These are phyloP conservation scores for Oryza glaberrima DNA, from an alignment of 176 grass and related monocot genomes.

Conservation along the genomic window DNA sequence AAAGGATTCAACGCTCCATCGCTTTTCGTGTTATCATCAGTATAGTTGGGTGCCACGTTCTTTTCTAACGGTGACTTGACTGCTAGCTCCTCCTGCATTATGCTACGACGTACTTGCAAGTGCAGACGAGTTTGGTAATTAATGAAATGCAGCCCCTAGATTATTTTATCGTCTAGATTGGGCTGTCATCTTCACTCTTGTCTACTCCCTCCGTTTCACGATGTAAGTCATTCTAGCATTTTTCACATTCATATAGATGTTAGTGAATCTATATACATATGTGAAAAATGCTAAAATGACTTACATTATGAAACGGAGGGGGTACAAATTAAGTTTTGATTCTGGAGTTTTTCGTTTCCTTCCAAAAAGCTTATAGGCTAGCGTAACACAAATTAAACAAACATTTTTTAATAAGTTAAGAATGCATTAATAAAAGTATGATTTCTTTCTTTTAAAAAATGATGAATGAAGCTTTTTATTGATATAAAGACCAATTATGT, in stretches of 20 bases:
- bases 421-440: not conserved
- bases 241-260: no score
- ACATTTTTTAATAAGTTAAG: not conserved
- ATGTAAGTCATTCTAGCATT: no score
- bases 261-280: no score
- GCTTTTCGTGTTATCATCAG: not conserved
- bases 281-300: no score
- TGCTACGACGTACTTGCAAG: not conserved
- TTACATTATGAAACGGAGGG: no score
- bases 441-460: no score
- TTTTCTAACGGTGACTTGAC: not conserved
- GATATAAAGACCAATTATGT: no score
- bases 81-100: not conserved
- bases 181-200: no score
- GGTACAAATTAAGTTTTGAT: not conserved
- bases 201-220: no score
- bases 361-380: not conserved
- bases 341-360: not conserved
- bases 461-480: no score
- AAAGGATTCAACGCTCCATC: conserved; percentile 5
- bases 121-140: not conserved
- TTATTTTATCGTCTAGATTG: not conserved
- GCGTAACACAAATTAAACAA: no score
- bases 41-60: conserved; percentile 34
- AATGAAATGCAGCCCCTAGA: not conserved